Base-by-base conservation (phyloP, 2,329 filamentous ascomycete species). In the Biscogniauxia sp. region DNA sequence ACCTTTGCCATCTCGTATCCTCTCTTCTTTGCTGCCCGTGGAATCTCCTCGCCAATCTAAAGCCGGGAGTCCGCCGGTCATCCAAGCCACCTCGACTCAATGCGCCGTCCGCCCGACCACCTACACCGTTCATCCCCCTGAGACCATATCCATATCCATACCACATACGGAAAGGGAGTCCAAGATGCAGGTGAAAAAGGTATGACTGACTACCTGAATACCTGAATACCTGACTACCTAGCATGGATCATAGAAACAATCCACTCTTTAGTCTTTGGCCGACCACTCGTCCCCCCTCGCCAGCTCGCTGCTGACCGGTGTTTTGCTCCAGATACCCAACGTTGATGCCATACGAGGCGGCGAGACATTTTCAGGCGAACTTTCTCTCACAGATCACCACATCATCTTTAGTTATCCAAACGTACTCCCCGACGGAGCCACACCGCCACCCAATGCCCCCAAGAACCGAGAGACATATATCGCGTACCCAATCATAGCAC, bases 401-500 rank as follows among this genome's bases (percentile, higher is more conserved):
- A 79, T 81, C 54, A 79, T 82, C 64, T 75, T 76, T 56, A 57
- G 66, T 15, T 68, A 71, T 20, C 68, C 70, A 7, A 65, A 65
- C 41, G 52, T 61, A 15, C 56, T 61, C 6, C 67, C 69, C 19
- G 63, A 72, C 8, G 66, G 62, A 13, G 63, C 55, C 20, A 50
- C 64, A 32, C 60, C 62, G 3, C 64, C 63, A 23, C 64, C 66
- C 55, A 70, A 64, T 51, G 61, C 66, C 20, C 68, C 69, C 15
- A 74, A 73, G 37, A 65, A 73, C 52, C 77, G 88, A 73, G 91
- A 97, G 76, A 86, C 91, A 72, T 99, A 94, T 91, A 92, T 98
- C 58, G 93, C 95, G 17, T 99, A 93, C 76, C 93, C 94, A 23
- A 93, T 98, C 77, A 92, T 99, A 70, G 86, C 86, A 50, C 86